Evolutionary conservation across 31 red algal species (phyloP).

Genomic region (Porphyra umbilicalis): DNA sequence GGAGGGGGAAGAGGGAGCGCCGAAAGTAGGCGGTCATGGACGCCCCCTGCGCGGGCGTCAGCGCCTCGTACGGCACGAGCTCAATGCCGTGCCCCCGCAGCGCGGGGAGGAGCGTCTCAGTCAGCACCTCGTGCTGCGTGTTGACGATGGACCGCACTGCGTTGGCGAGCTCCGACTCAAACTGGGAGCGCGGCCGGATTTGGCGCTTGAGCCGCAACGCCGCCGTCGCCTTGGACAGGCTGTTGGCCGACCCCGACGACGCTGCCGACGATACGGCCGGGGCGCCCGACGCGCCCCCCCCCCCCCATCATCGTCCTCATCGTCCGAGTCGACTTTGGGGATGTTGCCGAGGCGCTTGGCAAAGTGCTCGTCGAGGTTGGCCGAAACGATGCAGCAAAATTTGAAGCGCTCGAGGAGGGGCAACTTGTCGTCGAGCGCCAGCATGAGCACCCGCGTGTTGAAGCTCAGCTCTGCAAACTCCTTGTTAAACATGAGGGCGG

Average conservation of each 20-base stretch:
- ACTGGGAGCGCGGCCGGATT: conserved; percentile 54
- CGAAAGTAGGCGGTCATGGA: conserved; percentile 63
- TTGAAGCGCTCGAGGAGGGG: conserved; percentile 95
- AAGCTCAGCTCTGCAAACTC: conserved; percentile 85
- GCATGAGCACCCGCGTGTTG: conserved; percentile 73
- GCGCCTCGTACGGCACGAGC: conserved; percentile 32
- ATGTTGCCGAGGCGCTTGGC: conserved; percentile 68
- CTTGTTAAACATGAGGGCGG: conserved; percentile 69
- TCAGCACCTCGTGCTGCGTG: conserved; percentile 69
- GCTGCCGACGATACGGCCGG: conserved; percentile 3
- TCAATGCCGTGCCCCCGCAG: conserved; percentile 55
- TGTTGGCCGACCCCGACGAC: background rate
- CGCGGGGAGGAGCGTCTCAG: conserved; percentile 55
- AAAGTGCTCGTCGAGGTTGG: conserved; percentile 91
- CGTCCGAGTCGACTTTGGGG: conserved; percentile 43
- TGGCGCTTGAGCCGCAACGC: conserved; percentile 52
- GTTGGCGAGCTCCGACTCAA: conserved; percentile 57
- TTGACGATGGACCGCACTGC: conserved; percentile 51
- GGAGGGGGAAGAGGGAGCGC: conserved; percentile 55
- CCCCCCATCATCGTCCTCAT: conserved; percentile 15
- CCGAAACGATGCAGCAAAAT: conserved; percentile 86
- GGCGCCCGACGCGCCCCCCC: background rate
- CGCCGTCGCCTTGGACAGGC: conserved; percentile 18
- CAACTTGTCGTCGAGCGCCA: conserved; percentile 66
- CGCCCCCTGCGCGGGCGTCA: conserved; percentile 16